These are phyloP conservation scores for Ambrosia hybrid DNA, from an alignment of 140 eudicot species.

Conservation along the genomic window DNA sequence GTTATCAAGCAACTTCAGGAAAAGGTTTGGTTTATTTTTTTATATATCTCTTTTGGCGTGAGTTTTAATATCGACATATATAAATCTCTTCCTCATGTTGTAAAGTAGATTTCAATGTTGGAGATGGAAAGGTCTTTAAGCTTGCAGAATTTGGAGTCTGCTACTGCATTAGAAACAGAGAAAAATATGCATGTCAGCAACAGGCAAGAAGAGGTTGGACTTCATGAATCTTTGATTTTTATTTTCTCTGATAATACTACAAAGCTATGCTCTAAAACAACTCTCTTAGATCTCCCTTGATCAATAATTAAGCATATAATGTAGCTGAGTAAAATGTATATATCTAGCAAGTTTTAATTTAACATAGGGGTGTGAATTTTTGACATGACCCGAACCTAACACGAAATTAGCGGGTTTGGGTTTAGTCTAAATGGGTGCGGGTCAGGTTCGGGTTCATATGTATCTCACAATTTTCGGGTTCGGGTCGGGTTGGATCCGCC, in stretches of 20 bases:
- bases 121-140: constrained; percentile 79
- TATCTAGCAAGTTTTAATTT: too few relatives aligned
- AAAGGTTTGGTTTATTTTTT: constrained; percentile 46
- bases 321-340: too few relatives aligned
- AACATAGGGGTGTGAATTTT: too few relatives aligned
- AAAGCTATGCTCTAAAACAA: too few relatives aligned
- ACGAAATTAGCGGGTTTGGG: too few relatives aligned
- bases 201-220: constrained; percentile 72
- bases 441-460: too few relatives aligned
- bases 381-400: too few relatives aligned
- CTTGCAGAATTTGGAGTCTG: constrained; percentile 55
- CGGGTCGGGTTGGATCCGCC: too few relatives aligned
- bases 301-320: too few relatives aligned
- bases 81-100: constrained; percentile 10
- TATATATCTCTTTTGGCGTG: constrained; percentile 1
- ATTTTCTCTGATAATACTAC: neutral
- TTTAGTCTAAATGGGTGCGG: too few relatives aligned
- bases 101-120: constrained; percentile 56
- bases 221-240: constrained; percentile 8
- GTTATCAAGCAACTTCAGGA: constrained; percentile 78
- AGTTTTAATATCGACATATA: constrained; percentile 10
- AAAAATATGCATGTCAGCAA: constrained; percentile 44
- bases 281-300: too few relatives aligned
- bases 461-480: too few relatives aligned
- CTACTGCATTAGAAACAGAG: constrained; percentile 56